Evolutionary conservation across 1,284 basidiomycete species (phyloP).

Genomic region (Trametes hirsuta): DNA sequence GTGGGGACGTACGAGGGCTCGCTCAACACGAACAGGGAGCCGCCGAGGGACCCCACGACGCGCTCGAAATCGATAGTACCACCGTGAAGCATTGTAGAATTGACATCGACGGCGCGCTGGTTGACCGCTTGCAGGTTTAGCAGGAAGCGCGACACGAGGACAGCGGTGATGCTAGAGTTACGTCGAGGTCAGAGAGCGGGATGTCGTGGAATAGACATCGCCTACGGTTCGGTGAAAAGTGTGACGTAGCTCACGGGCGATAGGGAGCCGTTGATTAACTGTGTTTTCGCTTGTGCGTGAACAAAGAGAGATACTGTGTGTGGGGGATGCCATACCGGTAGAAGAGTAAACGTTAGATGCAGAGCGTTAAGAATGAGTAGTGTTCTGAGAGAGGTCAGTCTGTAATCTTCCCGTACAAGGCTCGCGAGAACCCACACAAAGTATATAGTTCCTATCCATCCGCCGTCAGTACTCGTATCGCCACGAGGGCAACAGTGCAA

Average conservation of each 20-base stretch:
- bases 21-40: too few relatives aligned
- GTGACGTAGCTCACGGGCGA: constrained; percentile 4
- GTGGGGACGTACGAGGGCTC: too few relatives aligned
- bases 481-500: neutral
- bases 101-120: neutral
- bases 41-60: too few relatives aligned
- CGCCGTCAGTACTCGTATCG: neutral
- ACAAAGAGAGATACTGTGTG: neutral
- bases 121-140: neutral
- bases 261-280: neutral
- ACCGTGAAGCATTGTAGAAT: too few relatives aligned
- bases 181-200: neutral
- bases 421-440: neutral
- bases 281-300: neutral
- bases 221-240: constrained; percentile 4
- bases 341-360: neutral
- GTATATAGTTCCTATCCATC: neutral
- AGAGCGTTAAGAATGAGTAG: neutral
- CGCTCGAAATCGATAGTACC: too few relatives aligned
- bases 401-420: neutral
- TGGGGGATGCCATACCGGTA: neutral
- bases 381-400: neutral
- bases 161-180: neutral
- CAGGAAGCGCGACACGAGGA: constrained; percentile 4
- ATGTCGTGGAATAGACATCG: too few relatives aligned